These are phyloP conservation scores for Pseudogymnoascus sp. DNA, from an alignment of 2,329 filamentous ascomycete species.

Conservation along the genomic window DNA sequence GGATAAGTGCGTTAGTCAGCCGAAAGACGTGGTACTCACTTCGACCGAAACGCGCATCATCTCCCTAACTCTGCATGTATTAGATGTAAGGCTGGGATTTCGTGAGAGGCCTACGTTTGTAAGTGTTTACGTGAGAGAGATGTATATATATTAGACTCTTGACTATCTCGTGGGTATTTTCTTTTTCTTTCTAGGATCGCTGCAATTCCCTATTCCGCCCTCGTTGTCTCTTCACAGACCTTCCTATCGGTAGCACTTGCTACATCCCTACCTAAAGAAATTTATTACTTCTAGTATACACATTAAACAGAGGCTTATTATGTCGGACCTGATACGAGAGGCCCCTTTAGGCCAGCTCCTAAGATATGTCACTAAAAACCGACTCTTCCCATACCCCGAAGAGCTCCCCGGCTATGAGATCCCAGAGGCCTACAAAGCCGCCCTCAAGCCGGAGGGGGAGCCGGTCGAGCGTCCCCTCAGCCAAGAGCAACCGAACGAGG, in stretches of 20 bases:
- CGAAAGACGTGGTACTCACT: neutral
- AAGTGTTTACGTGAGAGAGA: neutral
- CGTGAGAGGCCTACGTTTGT: neutral
- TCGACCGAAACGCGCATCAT: neutral
- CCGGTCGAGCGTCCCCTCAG: neutral
- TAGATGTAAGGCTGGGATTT: neutral
- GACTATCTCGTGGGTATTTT: neutral
- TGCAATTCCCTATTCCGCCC: neutral
- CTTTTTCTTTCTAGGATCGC: neutral
- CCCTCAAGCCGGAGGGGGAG: slow-evolving; percentile 19
- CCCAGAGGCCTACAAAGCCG: slow-evolving; percentile 35
- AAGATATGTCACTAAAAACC: slow-evolving; percentile 45
- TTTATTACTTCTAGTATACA: neutral
- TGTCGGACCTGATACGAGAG: slow-evolving; percentile 41
- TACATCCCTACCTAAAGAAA: neutral
- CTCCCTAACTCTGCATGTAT: neutral
- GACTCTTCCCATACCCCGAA: slow-evolving; percentile 51
- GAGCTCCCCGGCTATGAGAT: slow-evolving; percentile 48
- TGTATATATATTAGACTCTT: slow-evolving; percentile 1
- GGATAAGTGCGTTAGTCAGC: neutral
- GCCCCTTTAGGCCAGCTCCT: slow-evolving; percentile 52
- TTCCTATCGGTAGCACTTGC: neutral
- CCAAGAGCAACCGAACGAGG: slow-evolving; percentile 1
- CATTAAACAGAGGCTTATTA: neutral
- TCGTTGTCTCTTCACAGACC: neutral